Evolutionary conservation across 140 eudicot genomes (phyloP).

Genomic region (Senecio squalidus): DNA sequence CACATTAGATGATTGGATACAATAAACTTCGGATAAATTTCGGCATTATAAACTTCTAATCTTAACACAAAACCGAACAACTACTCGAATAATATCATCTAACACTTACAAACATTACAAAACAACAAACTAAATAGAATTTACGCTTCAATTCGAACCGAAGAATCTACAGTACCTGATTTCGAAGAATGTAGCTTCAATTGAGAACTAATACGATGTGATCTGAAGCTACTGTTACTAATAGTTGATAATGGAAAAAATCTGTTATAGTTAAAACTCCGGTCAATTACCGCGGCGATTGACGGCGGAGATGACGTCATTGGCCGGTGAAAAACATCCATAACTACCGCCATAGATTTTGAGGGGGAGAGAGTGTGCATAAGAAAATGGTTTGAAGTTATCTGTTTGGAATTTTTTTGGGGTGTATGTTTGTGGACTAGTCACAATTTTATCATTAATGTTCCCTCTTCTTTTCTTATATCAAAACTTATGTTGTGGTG

Average conservation of each 20-base stretch:
- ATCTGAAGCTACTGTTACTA: constrained; percentile 17
- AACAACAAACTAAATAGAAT: not conserved
- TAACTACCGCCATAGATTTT: constrained; percentile 24
- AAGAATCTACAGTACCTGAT: constrained; percentile 29
- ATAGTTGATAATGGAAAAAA: not conserved
- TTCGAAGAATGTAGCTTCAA: constrained; percentile 17
- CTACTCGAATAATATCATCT: too few species aligned
- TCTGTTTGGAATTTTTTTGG: constrained; percentile 13
- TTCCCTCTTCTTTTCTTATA: not conserved
- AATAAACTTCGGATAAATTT: too few species aligned
- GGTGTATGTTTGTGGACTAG: constrained; percentile 13
- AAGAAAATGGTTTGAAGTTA: constrained; percentile 16
- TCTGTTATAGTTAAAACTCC: constrained; percentile 11
- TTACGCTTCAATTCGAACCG: not conserved
- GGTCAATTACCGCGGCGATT: constrained; percentile 15
- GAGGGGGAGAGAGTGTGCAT: not conserved
- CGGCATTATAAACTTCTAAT: too few species aligned
- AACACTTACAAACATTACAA: too few species aligned
- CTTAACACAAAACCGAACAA: too few species aligned
- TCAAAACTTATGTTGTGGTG: too few species aligned
- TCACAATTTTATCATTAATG: constrained; percentile 10
- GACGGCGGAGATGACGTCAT: constrained; percentile 20
- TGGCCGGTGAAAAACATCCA: constrained; percentile 20
- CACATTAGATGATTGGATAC: too few species aligned
- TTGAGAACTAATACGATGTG: constrained; percentile 23